Conservation (phyloP, 2,329 filamentous ascomycete genomes). For the Calonectria leucothoes region DNA sequence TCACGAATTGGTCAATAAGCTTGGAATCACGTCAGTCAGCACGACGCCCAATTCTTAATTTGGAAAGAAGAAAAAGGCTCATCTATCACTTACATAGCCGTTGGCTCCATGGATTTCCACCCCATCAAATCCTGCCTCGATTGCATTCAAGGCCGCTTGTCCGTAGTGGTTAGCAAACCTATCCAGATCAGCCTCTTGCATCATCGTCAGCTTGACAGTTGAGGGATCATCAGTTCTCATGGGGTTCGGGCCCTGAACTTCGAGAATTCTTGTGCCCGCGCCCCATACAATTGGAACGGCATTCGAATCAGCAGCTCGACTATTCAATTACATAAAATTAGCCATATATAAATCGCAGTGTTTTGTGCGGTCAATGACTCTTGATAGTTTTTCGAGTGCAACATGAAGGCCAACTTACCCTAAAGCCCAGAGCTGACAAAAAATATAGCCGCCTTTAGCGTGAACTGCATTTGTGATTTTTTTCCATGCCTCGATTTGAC, state of each 20-base stretch:
- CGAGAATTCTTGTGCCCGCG: conserved; percentile 29
- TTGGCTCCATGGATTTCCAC: conserved; percentile 73
- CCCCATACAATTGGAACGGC: conserved; percentile 33
- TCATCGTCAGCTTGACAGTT: conserved; percentile 52
- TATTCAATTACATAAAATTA: conserved; percentile 17
- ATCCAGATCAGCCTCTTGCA: conserved; percentile 75
- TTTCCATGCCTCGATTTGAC: conserved; percentile 71
- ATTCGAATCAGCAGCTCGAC: conserved; percentile 35
- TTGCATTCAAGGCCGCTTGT: conserved; percentile 63
- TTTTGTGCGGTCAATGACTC: neutral
- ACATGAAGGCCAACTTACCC: conserved; percentile 66
- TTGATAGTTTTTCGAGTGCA: neutral
- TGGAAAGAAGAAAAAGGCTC: neutral
- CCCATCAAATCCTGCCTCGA: conserved; percentile 76
- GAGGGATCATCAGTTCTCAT: conserved; percentile 21
- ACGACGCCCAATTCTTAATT: neutral
- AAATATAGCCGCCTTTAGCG: conserved; percentile 70
- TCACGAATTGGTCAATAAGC: conserved; percentile 67
- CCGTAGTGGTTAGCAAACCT: conserved; percentile 70
- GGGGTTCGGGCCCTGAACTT: conserved; percentile 11
- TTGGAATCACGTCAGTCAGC: conserved; percentile 22
- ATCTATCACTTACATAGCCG: conserved; percentile 62
- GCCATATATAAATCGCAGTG: neutral
- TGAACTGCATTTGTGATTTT: conserved; percentile 73
- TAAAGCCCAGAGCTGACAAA: conserved; percentile 71